phyloP scores from a whole-genome alignment of 208 protist genomes.

The Polymyxa betae region DNA sequence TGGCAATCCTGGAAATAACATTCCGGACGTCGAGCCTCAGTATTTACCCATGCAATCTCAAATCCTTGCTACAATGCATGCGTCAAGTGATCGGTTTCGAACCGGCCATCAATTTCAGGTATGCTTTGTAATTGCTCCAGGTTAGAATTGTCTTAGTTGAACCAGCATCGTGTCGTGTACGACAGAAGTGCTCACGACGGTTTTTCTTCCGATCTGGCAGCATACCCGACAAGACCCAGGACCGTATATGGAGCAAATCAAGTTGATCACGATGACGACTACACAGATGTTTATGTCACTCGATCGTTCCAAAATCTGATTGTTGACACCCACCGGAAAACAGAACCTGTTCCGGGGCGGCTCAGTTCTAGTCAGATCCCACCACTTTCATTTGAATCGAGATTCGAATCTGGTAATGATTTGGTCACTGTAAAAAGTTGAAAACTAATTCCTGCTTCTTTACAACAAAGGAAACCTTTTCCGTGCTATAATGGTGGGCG shows the following conservation, averaged over 20 bases:
- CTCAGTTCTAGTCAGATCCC: neutral
- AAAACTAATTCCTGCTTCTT: conserved; percentile 84
- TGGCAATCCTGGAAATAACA: conserved; percentile 8
- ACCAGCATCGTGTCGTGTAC: conserved; percentile 10
- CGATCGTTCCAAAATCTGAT: neutral
- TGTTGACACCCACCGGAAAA: neutral
- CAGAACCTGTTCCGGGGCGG: neutral
- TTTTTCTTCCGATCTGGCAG: neutral
- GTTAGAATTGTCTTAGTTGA: neutral
- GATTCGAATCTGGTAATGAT: conserved; percentile 33
- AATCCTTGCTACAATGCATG: conserved; percentile 21
- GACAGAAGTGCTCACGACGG: conserved; percentile 17
- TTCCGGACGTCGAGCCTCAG: neutral
- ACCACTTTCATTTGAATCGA: conserved; percentile 1
- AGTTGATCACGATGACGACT: neutral
- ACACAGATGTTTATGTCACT: neutral
- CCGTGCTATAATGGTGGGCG: conserved; percentile 75
- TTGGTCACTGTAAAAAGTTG: neutral
- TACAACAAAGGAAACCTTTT: conserved; percentile 92
- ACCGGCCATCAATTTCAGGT: neutral
- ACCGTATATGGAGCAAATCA: neutral
- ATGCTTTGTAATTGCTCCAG: neutral
- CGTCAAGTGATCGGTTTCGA: neutral
- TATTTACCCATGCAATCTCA: neutral
- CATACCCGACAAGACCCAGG: neutral